phyloP scores from a whole-genome alignment of 2,329 filamentous ascomycete species.

The Paecilomyces sp. region DNA sequence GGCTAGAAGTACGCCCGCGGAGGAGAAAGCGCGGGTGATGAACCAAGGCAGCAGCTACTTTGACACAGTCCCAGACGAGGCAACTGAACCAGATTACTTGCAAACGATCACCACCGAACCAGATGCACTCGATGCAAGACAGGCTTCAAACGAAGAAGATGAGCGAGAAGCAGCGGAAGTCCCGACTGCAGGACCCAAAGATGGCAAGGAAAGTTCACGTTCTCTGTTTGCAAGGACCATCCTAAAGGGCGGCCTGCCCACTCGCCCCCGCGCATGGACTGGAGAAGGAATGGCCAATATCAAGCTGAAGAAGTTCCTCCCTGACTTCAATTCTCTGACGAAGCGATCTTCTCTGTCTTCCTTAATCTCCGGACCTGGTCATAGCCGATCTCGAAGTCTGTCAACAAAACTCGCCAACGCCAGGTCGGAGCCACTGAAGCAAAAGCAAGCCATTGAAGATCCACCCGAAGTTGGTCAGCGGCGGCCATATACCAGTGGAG shows the following conservation, averaged over 20 bases:
- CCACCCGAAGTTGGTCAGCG: background rate
- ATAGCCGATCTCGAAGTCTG: slow-evolving; percentile 22
- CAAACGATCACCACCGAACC: slow-evolving; percentile 26
- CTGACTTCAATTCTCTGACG: slow-evolving; percentile 23
- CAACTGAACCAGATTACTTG: slow-evolving; percentile 22
- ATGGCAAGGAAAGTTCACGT: slow-evolving; percentile 12
- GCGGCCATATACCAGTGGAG: slow-evolving; percentile 3
- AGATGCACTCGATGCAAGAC: slow-evolving; percentile 12
- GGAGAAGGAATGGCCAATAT: slow-evolving; percentile 20
- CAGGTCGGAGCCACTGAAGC: background rate
- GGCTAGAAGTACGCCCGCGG: slow-evolving; percentile 50
- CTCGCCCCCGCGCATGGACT: slow-evolving; percentile 28
- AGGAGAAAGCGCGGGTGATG: slow-evolving; percentile 52
- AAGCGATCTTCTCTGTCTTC: slow-evolving; percentile 21
- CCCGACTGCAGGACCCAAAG: background rate
- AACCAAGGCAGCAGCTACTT: slow-evolving; percentile 46
- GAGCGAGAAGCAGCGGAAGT: slow-evolving; percentile 6
- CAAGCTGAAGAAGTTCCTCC: slow-evolving; percentile 27
- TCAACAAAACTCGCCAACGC: slow-evolving; percentile 9
- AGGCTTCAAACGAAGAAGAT: slow-evolving; percentile 2
- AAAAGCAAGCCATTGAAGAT: background rate
- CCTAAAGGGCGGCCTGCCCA: slow-evolving; percentile 24
- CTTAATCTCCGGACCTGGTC: slow-evolving; percentile 14
- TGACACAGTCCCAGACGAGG: slow-evolving; percentile 26
- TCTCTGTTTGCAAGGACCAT: slow-evolving; percentile 27